A percentile compares a stretch with the other conserved stretches of the same genome.
These are phyloP conservation scores for Nyctanthes arbortristis DNA, from an alignment of 257 asterid genomes.

Conservation along the genomic window DNA sequence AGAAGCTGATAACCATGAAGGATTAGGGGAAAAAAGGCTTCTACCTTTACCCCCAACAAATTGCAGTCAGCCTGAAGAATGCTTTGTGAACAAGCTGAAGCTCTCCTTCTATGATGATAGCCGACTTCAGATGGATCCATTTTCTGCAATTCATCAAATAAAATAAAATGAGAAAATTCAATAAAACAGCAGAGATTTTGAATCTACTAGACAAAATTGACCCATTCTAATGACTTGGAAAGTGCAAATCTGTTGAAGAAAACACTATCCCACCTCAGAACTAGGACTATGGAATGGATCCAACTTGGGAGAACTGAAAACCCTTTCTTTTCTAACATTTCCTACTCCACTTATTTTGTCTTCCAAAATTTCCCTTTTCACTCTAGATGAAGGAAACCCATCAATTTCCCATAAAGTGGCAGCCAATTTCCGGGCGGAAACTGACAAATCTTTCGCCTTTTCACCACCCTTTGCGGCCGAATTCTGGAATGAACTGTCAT, in stretches of 20 bases:
- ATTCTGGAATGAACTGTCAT: constrained; percentile 47
- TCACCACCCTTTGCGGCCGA: constrained; percentile 46
- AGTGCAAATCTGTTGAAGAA: constrained; percentile 9
- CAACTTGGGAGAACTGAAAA: constrained; percentile 45
- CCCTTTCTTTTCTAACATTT: constrained; percentile 38
- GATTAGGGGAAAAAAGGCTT: too few relatives aligned
- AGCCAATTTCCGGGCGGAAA: constrained; percentile 81
- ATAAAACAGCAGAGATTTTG: constrained; percentile 18
- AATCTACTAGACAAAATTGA: not conserved
- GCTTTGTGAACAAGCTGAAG: constrained; percentile 69
- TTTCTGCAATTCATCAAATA: constrained; percentile 45
- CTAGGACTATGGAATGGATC: constrained; percentile 59
- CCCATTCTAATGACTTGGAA: constrained; percentile 12
- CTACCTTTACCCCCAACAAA: too few relatives aligned
- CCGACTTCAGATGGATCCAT: constrained; percentile 55
- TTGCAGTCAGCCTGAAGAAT: constrained; percentile 41
- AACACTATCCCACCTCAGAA: constrained; percentile 65
- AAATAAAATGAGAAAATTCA: constrained; percentile 16
- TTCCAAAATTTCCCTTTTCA: constrained; percentile 43
- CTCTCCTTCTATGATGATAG: constrained; percentile 65
- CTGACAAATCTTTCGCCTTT: constrained; percentile 46
- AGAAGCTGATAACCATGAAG: too few relatives aligned
- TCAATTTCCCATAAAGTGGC: constrained; percentile 89
- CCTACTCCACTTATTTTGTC: constrained; percentile 44
- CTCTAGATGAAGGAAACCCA: constrained; percentile 54